These are phyloP conservation scores for Xylaria sp. DNA, from an alignment of 2,329 filamentous ascomycete species.

Conservation along the genomic window DNA sequence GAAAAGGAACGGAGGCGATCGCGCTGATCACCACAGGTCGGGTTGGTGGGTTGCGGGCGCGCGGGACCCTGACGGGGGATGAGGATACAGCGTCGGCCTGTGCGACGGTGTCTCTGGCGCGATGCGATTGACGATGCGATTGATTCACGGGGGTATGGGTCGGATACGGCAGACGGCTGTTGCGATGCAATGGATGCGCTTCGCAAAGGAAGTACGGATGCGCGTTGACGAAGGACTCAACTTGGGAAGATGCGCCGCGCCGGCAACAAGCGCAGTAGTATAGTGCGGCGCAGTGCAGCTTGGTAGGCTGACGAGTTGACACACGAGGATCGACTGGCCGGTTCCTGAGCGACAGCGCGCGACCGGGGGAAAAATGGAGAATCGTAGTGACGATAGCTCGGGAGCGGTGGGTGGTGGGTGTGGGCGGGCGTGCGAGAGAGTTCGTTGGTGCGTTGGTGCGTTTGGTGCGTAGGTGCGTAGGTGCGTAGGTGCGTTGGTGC, in stretches of 20 bases:
- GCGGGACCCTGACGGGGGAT: constrained; percentile 13
- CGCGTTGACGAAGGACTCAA: constrained; percentile 13
- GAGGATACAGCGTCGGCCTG: constrained; percentile 20
- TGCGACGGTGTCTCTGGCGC: not conserved
- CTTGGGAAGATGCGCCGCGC: constrained; percentile 22
- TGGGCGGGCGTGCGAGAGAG: constrained; percentile 16
- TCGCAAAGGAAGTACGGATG: not conserved
- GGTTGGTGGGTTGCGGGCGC: constrained; percentile 29
- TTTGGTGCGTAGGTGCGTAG: not conserved
- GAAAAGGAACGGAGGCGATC: constrained; percentile 33
- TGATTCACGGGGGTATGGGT: constrained; percentile 17
- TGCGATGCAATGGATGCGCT: constrained; percentile 24
- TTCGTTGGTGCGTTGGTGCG: constrained; percentile 17
- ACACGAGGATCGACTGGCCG: constrained; percentile 29
- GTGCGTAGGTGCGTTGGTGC: constrained; percentile 6
- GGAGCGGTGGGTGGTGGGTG: constrained; percentile 17
- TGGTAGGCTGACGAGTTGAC: constrained; percentile 25
- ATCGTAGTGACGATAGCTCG: constrained; percentile 31
- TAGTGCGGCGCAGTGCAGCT: constrained; percentile 18
- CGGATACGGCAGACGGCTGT: constrained; percentile 4
- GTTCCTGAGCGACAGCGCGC: constrained; percentile 38
- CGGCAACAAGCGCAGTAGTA: constrained; percentile 21
- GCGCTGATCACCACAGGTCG: constrained; percentile 38
- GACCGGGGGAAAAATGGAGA: constrained; percentile 39
- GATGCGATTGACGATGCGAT: constrained; percentile 17